Base-by-base conservation (phyloP, 2,329 filamentous ascomycete species). In the Scedosporium dehoogii region DNA sequence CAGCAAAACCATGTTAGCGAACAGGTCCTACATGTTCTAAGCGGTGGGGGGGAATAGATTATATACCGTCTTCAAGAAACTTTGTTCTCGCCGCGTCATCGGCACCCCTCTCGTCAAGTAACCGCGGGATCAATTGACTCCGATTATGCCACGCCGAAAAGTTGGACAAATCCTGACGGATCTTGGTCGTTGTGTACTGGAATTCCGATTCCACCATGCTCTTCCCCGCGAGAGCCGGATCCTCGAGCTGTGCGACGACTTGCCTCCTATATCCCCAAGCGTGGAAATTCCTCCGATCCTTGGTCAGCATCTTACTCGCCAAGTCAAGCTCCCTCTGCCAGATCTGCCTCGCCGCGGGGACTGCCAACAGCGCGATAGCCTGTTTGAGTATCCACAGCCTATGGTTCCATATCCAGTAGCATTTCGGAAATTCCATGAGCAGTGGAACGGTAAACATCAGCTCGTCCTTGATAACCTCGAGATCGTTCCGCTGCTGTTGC, bases 341-440 rank as follows among this genome's bases (percentile, higher is more conserved):
- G 59, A 97, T 79, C 46, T 79, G 75, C 23, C 83, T 81, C 1
- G 91, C 85, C 16, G 77, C 71, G 0, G 77, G 63, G 1, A 74
- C 65, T 2, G 85, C 81, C 9, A 96, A 78, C 18, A 86, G 79
- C 12, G 79, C 72, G 57, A 88, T 89, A 41, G 87, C 86, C 72
- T 91, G 84, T 62, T 87, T 79, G 14, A 99, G 79, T 3, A 93
- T 78, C 92, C 94, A 99, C 56, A 88, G 76, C 29, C 94, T 87
- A 74, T 97, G 93, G 68, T 96, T 96, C 94, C 94, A 99, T 70
- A 99, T 93, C 93, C 94, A 97, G 78, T 99, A 99, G 80, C 94
- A 97, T 74, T 99, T 99, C 6, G 94, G 94, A 67, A 86, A 93
- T 67, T 91, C 85, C 66, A 90, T 82, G 59, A 99, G 83, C 21